Conservation (phyloP, 108 stramenopile species). For the Epithemia pelagica region DNA sequence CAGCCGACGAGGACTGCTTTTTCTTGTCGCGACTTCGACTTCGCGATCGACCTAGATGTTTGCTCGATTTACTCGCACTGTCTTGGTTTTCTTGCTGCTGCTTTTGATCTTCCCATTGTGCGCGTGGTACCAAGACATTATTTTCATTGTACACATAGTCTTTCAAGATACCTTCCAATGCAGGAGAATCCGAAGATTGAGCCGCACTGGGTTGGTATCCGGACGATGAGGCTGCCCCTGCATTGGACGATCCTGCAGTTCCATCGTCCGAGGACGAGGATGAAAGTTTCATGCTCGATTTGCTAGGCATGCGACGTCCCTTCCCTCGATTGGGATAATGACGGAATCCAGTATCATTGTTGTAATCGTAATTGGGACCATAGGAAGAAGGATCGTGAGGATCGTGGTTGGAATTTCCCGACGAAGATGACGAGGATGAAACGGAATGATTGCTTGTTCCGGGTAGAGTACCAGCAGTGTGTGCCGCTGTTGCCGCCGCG, state of each 20-base stretch:
- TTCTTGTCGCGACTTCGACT: background rate
- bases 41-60: background rate
- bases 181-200: background rate
- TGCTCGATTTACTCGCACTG: background rate
- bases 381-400: background rate
- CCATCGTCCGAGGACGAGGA: background rate
- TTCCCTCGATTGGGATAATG: background rate
- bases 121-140: background rate
- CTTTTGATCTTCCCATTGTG: background rate
- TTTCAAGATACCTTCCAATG: background rate
- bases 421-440: background rate
- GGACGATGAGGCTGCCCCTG: too few species aligned
- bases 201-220: too few species aligned
- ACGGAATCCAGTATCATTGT: background rate
- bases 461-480: background rate
- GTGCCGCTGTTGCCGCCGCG: background rate
- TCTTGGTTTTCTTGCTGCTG: background rate
- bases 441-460: background rate
- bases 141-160: background rate
- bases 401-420: too few species aligned
- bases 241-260: too few species aligned
- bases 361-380: background rate
- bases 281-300: background rate
- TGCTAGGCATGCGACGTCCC: background rate
- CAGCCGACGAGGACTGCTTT: background rate